A percentile compares a stretch with the other conserved stretches of the same genome.
These are phyloP conservation scores for Ambispora gerdemannii DNA, from an alignment of 192 early-diverging fungal genomes.

Conservation along the genomic window DNA sequence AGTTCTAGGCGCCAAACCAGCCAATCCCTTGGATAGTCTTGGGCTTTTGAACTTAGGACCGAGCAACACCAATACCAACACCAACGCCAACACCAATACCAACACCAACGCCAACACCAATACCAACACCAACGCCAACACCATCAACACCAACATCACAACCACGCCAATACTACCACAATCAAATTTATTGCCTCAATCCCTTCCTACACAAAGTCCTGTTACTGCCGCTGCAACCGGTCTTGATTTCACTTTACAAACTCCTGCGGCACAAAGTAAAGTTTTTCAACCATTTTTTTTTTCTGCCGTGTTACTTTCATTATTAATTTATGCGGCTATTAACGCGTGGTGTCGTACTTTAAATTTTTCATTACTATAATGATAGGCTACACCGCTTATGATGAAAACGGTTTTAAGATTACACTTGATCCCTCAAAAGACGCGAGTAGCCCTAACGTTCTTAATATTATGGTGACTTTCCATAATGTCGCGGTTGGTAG, in stretches of 20 bases:
- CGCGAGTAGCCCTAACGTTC: conserved; percentile 50
- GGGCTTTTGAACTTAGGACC: background rate
- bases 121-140: background rate
- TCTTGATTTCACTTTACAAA: background rate
- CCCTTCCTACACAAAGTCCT: background rate
- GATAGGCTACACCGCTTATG: conserved; percentile 68
- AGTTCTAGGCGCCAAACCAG: background rate
- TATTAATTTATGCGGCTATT: too few species aligned
- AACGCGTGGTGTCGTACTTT: too few species aligned
- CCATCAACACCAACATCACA: background rate
- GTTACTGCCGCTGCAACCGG: background rate
- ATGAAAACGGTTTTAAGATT: conserved; percentile 74
- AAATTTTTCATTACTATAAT: too few species aligned
- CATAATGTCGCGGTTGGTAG: conserved; percentile 57
- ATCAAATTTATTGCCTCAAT: background rate
- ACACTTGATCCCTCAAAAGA: conserved; percentile 72
- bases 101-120: background rate
- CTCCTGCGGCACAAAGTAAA: conserved; percentile 30
- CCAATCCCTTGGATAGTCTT: conserved; percentile 12
- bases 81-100: background rate
- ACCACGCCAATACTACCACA: background rate
- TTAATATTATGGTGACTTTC: conserved; percentile 71
- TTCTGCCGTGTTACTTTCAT: too few species aligned
- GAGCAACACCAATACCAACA: background rate
- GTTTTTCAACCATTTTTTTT: conserved; percentile 35